Evolutionary conservation across 2,329 filamentous ascomycete genomes (phyloP).

Genomic region (Colletotrichum euphorbiae): DNA sequence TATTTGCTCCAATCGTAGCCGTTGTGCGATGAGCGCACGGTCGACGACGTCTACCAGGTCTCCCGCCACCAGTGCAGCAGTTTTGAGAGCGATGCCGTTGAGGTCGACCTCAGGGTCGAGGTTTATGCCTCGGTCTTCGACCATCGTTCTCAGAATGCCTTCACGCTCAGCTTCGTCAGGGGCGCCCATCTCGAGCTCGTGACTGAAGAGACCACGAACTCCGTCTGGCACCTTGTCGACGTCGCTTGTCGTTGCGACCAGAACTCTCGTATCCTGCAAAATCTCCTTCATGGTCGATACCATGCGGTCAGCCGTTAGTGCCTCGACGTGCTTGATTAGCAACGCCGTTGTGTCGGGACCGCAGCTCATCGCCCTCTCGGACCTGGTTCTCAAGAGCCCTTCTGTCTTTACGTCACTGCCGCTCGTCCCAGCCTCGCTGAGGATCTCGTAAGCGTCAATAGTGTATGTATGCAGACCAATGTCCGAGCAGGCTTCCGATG

Average conservation of each 20-base stretch:
- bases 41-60: constrained; percentile 96
- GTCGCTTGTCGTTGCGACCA: constrained; percentile 95
- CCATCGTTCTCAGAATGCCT: constrained; percentile 82
- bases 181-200: constrained; percentile 93
- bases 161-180: constrained; percentile 94
- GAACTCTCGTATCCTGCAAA: constrained; percentile 79
- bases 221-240: constrained; percentile 94
- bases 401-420: constrained; percentile 95
- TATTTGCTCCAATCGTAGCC: constrained; percentile 79
- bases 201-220: constrained; percentile 90
- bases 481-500: constrained; percentile 82
- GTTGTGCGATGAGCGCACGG: constrained; percentile 82
- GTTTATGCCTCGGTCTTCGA: constrained; percentile 80
- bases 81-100: constrained; percentile 89
- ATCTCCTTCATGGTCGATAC: constrained; percentile 86
- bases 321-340: constrained; percentile 90
- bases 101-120: constrained; percentile 88
- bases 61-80: constrained; percentile 92
- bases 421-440: constrained; percentile 89
- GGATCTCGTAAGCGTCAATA: constrained; percentile 92
- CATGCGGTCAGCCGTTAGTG: constrained; percentile 91
- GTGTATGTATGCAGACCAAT: constrained; percentile 90
- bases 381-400: constrained; percentile 86
- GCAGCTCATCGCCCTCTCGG: constrained; percentile 89
- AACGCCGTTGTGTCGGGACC: constrained; percentile 85